Evolutionary conservation across 1,284 basidiomycete genomes (phyloP), one percentile per base, ranked within the genome.

Genomic region (Fomes fomentarius): DNA sequence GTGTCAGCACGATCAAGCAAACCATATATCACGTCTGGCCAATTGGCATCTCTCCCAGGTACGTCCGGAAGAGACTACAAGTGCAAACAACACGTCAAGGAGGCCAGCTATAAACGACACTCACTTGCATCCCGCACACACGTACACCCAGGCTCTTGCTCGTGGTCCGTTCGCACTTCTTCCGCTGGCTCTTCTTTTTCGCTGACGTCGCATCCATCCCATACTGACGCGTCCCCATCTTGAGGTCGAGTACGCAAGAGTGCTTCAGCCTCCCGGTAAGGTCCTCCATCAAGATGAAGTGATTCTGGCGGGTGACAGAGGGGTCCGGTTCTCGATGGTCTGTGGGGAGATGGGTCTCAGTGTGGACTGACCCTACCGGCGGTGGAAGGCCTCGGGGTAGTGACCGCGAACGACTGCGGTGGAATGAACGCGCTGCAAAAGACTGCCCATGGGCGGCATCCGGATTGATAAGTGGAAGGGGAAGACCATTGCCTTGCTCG

Each of bases 281-380:
- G 69, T 99, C 97, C 73, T 99, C 96, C 93, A 99, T 96, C 59
- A 99, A 81, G 63, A 99, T 95, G 72, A 99, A 99, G 68, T 98
- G 91, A 70, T 98, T 95, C 72, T 97, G 95, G 15, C 96, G 86
- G 14, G 91, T 85, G 42, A 89, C 78, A 1, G 73, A 66, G 0
- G 71, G 63, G 26, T 69, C 67, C 7, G 52, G 56, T 41, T 66
- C 69, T 22, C 52, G 64, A 52, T 67, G 58, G 66, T 60, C 60
- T 34, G 52, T 35, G 11, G 61, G 58, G n/a, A 61, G 42, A 33
- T 63, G 61, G 4, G 66, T 61, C 15, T 51, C 30, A 26, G 30
- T 26, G 12, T 41, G 17, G 17, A 21, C 9, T 24, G 15, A 38
- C 24, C 46, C 12, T 21, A 24, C 15, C 11, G 54, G 38, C 10